These are phyloP conservation scores for Fusarium denticulatum DNA, from an alignment of 2,329 filamentous ascomycete species.

Conservation along the genomic window DNA sequence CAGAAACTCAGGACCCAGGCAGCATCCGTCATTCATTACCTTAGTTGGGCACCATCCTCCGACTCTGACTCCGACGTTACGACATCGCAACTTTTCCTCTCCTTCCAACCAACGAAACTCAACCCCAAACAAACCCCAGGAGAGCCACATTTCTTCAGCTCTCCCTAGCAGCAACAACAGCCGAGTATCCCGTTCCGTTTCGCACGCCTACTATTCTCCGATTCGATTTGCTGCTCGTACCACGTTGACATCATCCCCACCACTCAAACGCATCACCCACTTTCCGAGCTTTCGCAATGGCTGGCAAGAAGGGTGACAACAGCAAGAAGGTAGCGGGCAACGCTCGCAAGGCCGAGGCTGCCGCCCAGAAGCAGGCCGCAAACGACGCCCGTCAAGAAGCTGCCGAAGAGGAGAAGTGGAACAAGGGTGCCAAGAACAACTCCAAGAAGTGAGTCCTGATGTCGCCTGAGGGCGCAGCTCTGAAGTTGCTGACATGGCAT, in stretches of 20 bases:
- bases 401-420: constrained; percentile 81
- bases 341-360: constrained; percentile 90
- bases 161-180: background rate
- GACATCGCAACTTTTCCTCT: constrained; percentile 14
- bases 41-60: constrained; percentile 24
- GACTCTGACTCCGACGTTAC: constrained; percentile 17
- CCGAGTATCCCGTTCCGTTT: background rate
- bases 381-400: constrained; percentile 73
- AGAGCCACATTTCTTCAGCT: constrained; percentile 8
- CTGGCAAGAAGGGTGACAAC: constrained; percentile 80
- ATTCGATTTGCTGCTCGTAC: constrained; percentile 13
- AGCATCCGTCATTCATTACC: no score
- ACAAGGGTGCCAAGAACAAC: constrained; percentile 83
- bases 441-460: constrained; percentile 81
- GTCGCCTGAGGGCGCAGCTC: background rate
- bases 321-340: constrained; percentile 91
- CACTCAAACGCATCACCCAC: constrained; percentile 22
- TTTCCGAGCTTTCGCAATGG: constrained; percentile 61
- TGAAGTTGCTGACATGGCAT: constrained; percentile 12
- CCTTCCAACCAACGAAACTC: background rate
- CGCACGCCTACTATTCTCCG: constrained; percentile 4
- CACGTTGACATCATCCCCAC: constrained; percentile 10
- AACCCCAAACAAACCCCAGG: constrained; percentile 3
- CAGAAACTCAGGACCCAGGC: constrained; percentile 1
- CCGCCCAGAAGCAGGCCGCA: constrained; percentile 79